phyloP scores from a whole-genome alignment of 2,329 filamentous ascomycete species.

The Pezicula rhizophila region DNA sequence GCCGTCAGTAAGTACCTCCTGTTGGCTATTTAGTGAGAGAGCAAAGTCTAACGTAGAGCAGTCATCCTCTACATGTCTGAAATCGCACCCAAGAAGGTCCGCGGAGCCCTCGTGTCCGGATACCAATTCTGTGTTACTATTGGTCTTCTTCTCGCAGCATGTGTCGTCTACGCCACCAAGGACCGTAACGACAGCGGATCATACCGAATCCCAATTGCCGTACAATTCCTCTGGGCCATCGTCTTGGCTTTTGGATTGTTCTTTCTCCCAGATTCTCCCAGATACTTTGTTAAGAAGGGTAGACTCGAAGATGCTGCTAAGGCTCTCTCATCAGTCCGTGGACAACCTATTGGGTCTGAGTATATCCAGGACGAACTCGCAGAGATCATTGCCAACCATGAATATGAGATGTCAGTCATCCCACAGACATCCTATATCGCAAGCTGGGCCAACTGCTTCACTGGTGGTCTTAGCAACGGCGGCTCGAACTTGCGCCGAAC shows the following conservation, averaged over 20 bases:
- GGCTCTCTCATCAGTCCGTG: constrained; percentile 40
- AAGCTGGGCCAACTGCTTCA: constrained; percentile 64
- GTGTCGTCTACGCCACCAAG: constrained; percentile 43
- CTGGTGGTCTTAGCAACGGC: constrained; percentile 52
- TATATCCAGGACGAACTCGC: constrained; percentile 38
- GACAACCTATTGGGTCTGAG: constrained; percentile 33
- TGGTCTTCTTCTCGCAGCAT: constrained; percentile 54
- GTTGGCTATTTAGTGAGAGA: too few species aligned
- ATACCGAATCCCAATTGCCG: constrained; percentile 56
- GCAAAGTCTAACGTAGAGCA: constrained; percentile 20
- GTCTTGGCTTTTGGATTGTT: constrained; percentile 46
- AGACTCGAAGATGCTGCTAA: constrained; percentile 38
- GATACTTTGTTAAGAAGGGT: constrained; percentile 49
- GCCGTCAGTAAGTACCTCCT: constrained; percentile 40
- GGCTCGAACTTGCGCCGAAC: constrained; percentile 64
- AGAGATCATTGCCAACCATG: constrained; percentile 48
- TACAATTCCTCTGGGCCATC: constrained; percentile 46
- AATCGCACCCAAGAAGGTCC: constrained; percentile 53
- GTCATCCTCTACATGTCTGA: constrained; percentile 62
- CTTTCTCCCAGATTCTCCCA: constrained; percentile 47
- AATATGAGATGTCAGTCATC: constrained; percentile 67
- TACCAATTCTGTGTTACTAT: constrained; percentile 70
- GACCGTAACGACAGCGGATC: constrained; percentile 33
- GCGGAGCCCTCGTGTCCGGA: constrained; percentile 49
- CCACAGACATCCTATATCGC: constrained; percentile 57